These are phyloP conservation scores for Ilyonectria mors-panacis DNA, from an alignment of 2,329 filamentous ascomycete species.

Conservation along the genomic window DNA sequence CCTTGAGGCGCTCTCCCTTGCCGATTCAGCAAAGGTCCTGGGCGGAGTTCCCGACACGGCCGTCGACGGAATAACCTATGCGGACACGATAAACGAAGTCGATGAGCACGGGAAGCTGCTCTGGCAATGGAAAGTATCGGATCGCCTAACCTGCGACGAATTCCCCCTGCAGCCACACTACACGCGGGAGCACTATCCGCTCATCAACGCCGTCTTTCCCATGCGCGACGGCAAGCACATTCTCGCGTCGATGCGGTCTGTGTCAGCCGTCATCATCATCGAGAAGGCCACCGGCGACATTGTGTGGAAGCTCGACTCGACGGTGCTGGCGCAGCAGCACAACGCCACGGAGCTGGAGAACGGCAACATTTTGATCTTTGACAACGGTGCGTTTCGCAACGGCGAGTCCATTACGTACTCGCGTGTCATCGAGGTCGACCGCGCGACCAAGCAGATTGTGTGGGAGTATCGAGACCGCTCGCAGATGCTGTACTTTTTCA, in stretches of 20 bases:
- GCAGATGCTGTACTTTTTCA: slow-evolving; percentile 50
- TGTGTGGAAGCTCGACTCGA: slow-evolving; percentile 45
- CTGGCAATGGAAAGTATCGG: slow-evolving; percentile 51
- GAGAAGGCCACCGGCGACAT: slow-evolving; percentile 46
- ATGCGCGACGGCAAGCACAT: slow-evolving; percentile 48
- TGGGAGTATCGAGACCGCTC: slow-evolving; percentile 51
- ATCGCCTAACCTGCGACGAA: slow-evolving; percentile 44
- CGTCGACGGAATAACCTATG: slow-evolving; percentile 48
- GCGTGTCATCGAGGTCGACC: slow-evolving; percentile 46
- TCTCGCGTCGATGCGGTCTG: slow-evolving; percentile 48
- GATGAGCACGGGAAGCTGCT: slow-evolving; percentile 41
- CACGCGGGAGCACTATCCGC: slow-evolving; percentile 50
- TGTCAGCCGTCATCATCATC: slow-evolving; percentile 50
- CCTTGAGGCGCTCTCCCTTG: slow-evolving; percentile 45
- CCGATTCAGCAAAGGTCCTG: slow-evolving; percentile 47
- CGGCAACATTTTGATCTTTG: slow-evolving; percentile 52
- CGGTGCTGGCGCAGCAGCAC: slow-evolving; percentile 49
- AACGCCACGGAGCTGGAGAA: slow-evolving; percentile 49
- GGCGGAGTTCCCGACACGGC: slow-evolving; percentile 47
- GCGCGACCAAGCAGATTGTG: slow-evolving; percentile 42
- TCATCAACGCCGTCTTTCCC: slow-evolving; percentile 50
- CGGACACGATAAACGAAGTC: slow-evolving; percentile 50
- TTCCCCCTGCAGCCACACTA: slow-evolving; percentile 50
- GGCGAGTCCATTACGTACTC: slow-evolving; percentile 50
- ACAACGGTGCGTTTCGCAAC: slow-evolving; percentile 49